Conservation (phyloP, 768 basidiomycete genomes). For the Termitomyces sp. region DNA sequence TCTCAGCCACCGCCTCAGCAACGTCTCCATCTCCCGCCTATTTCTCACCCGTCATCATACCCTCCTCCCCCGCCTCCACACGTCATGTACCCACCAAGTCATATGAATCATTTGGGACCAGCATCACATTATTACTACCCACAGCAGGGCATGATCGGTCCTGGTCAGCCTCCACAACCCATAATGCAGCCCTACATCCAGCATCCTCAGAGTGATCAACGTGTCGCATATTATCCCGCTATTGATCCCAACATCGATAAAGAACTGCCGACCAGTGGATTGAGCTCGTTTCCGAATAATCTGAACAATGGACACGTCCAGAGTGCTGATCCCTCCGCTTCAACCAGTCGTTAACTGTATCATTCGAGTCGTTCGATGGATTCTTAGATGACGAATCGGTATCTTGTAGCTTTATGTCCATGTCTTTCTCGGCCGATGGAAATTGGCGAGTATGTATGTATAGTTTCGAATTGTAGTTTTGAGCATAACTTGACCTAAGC, state of each 20-base stretch:
- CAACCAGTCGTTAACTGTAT: constrained; percentile 3
- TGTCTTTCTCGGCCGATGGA: not conserved
- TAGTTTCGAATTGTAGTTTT: not conserved
- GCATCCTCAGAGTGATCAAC: constrained; percentile 9
- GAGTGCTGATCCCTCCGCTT: not conserved
- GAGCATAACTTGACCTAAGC: not conserved
- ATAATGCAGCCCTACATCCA: constrained; percentile 16
- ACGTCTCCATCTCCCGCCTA: constrained; percentile 20
- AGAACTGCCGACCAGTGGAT: constrained; percentile 5
- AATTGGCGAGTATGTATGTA: constrained; percentile 6
- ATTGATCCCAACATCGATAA: constrained; percentile 31
- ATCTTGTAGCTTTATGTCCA: constrained; percentile 8
- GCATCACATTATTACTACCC: constrained; percentile 14
- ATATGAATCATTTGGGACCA: constrained; percentile 10
- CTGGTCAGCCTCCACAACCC: constrained; percentile 17
- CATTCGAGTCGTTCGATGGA: not conserved
- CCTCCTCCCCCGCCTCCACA: constrained; percentile 16
- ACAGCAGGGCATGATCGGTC: constrained; percentile 16
- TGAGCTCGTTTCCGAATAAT: constrained; percentile 1
- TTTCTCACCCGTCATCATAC: constrained; percentile 15
- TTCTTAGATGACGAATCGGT: constrained; percentile 4
- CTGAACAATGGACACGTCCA: not conserved
- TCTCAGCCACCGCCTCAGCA: constrained; percentile 13
- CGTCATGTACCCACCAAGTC: constrained; percentile 8
- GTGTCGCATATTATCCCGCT: constrained; percentile 28